Percentiles rank a stretch among this genome's conserved stretches.
These are phyloP conservation scores for Penicillium arizonense DNA, from an alignment of 495 filamentous ascomycete genomes.

Conservation along the genomic window DNA sequence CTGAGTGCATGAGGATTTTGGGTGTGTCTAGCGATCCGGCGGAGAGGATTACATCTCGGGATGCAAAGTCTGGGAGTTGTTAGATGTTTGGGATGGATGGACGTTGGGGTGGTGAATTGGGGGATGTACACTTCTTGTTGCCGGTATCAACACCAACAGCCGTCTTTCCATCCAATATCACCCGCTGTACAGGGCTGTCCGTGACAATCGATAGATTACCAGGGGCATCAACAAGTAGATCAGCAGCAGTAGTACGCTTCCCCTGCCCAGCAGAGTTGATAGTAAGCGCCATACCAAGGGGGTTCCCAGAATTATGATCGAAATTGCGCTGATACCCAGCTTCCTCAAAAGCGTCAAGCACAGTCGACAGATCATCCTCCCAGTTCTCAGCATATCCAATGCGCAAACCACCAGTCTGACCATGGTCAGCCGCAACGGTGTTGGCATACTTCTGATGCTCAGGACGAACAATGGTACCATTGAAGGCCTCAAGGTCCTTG, in stretches of 20 bases:
- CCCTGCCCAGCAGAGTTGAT: constrained; percentile 50
- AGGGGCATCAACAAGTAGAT: constrained; percentile 42
- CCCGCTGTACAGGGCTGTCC: constrained; percentile 43
- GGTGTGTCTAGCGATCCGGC: constrained; percentile 59
- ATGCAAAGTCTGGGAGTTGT: constrained; percentile 30
- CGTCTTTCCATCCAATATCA: constrained; percentile 51
- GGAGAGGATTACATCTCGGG: constrained; percentile 57
- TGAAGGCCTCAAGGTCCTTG: constrained; percentile 54
- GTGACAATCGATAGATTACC: constrained; percentile 53
- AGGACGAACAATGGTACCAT: constrained; percentile 32
- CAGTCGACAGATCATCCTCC: constrained; percentile 47
- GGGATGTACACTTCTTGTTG: constrained; percentile 32
- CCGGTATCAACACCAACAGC: constrained; percentile 50
- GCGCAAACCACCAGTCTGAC: constrained; percentile 43
- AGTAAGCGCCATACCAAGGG: constrained; percentile 52
- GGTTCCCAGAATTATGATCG: constrained; percentile 62
- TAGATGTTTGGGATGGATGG: background rate
- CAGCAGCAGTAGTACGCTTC: constrained; percentile 48
- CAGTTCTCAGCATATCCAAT: constrained; percentile 47
- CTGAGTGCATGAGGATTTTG: constrained; percentile 62
- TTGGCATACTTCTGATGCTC: constrained; percentile 36
- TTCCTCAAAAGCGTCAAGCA: constrained; percentile 43
- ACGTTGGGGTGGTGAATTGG: background rate
- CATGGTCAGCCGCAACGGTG: constrained; percentile 43
- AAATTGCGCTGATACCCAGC: constrained; percentile 47